phyloP scores from a whole-genome alignment of 768 basidiomycete species.

The Leccinum incarnatum region DNA sequence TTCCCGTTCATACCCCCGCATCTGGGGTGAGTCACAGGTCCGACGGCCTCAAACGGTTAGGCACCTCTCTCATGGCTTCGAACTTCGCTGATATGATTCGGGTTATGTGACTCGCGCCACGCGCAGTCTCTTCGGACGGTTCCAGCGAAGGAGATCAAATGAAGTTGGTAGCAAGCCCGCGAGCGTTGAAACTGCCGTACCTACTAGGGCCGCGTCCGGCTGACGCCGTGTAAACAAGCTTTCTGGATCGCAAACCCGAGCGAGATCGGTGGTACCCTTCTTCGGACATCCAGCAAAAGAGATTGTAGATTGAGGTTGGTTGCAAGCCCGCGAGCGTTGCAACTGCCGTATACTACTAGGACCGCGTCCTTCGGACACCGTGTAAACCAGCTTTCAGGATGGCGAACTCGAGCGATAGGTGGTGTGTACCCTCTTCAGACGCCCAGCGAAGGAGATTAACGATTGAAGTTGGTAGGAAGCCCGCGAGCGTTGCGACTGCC shows the following conservation, averaged over 20 bases:
- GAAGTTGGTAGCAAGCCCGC: neutral
- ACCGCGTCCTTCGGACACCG: slow-evolving; percentile 10
- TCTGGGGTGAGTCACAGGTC: neutral
- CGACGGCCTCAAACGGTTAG: neutral
- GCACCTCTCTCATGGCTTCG: neutral
- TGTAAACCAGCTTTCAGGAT: no score
- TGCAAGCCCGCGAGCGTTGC: slow-evolving; percentile 35
- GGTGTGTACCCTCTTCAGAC: no score
- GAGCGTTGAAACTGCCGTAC: neutral
- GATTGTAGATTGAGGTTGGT: neutral
- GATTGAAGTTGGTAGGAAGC: no score
- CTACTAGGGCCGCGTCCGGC: neutral
- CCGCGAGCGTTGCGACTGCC: no score
- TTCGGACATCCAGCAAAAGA: slow-evolving; percentile 37
- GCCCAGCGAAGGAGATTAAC: no score
- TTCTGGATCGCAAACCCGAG: slow-evolving; percentile 13
- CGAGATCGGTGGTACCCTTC: no score
- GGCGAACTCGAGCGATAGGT: neutral
- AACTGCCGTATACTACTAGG: slow-evolving; percentile 20
- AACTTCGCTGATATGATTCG: neutral
- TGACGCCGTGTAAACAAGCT: neutral
- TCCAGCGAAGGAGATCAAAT: neutral
- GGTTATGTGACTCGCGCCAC: no score
- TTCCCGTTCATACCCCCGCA: no score
- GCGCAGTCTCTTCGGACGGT: neutral